phyloP scores from a whole-genome alignment of 208 protist species.

The Perkinsela sp. region DNA sequence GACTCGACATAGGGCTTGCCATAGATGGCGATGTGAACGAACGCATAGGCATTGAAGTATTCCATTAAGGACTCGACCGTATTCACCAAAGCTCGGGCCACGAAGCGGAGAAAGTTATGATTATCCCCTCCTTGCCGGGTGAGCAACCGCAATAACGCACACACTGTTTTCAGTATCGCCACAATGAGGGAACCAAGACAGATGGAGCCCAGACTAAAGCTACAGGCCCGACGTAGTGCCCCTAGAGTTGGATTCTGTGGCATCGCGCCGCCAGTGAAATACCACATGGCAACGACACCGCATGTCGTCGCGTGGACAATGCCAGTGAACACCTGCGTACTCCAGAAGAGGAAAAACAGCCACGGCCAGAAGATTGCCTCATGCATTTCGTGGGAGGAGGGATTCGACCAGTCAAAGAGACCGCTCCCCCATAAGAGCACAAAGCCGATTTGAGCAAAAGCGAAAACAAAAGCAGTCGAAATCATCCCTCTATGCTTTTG shows the following conservation, averaged over 20 bases:
- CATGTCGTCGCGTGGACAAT: conserved; percentile 28
- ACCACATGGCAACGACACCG: conserved; percentile 49
- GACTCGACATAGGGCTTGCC: conserved; percentile 41
- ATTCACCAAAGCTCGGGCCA: conserved; percentile 16
- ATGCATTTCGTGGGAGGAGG: conserved; percentile 8
- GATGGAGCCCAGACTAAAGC: conserved; percentile 48
- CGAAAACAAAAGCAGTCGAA: conserved; percentile 8
- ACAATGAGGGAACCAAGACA: conserved; percentile 53
- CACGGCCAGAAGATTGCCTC: conserved; percentile 15
- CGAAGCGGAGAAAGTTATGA: conserved; percentile 18
- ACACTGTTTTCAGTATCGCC: conserved; percentile 21
- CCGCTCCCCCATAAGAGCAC: conserved; percentile 17
- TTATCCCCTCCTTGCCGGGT: conserved; percentile 6
- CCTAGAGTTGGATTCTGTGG: conserved; percentile 13
- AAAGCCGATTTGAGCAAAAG: conserved; percentile 12
- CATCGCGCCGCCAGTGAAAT: conserved; percentile 33
- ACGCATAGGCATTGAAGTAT: conserved; percentile 64
- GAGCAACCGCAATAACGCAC: conserved; percentile 12
- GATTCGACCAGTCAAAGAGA: conserved; percentile 11
- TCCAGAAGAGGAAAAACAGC: conserved; percentile 25
- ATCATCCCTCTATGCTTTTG: conserved; percentile 13
- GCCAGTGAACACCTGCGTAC: conserved; percentile 16
- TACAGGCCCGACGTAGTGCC: conserved; percentile 26
- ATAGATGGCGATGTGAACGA: conserved; percentile 57
- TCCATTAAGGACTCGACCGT: conserved; percentile 20